These are phyloP conservation scores for Juncus effusus DNA, from an alignment of 176 grass and related monocot genomes.

Conservation along the genomic window DNA sequence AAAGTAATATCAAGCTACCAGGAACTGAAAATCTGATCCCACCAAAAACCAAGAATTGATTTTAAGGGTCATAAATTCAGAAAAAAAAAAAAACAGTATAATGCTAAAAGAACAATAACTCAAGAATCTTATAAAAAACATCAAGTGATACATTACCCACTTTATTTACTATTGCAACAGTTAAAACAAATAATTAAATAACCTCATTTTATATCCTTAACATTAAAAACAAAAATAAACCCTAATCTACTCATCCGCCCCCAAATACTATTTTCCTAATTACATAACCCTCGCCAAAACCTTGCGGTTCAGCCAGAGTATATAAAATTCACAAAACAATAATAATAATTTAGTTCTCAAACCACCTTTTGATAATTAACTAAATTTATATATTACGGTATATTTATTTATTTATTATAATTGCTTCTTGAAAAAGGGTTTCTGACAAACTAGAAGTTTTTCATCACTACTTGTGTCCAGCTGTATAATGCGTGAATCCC, in stretches of 20 bases:
- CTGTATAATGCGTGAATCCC: conserved; percentile 78
- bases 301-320: conserved; percentile 25
- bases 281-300: conserved; percentile 22
- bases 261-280: conserved; percentile 17
- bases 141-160: not conserved
- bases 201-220: conserved; percentile 23
- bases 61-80: not conserved
- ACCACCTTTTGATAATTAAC: conserved; percentile 9
- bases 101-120: not conserved
- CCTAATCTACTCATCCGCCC: conserved; percentile 14
- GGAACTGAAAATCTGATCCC: not conserved
- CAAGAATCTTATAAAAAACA: not conserved
- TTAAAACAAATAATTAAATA: conserved; percentile 15
- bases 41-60: not conserved
- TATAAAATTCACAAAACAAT: conserved; percentile 4
- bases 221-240: conserved; percentile 17
- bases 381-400: too few species aligned
- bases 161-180: conserved; percentile 6
- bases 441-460: conserved; percentile 93
- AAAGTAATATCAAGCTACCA: too few species aligned
- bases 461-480: conserved; percentile 87
- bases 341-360: not conserved
- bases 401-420: conserved; percentile 8
- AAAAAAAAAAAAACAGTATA: not conserved
- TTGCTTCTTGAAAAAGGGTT: conserved; percentile 74